Evolutionary conservation across 2,329 filamentous ascomycete genomes (phyloP).

Genomic region (Aspergillus texensis): DNA sequence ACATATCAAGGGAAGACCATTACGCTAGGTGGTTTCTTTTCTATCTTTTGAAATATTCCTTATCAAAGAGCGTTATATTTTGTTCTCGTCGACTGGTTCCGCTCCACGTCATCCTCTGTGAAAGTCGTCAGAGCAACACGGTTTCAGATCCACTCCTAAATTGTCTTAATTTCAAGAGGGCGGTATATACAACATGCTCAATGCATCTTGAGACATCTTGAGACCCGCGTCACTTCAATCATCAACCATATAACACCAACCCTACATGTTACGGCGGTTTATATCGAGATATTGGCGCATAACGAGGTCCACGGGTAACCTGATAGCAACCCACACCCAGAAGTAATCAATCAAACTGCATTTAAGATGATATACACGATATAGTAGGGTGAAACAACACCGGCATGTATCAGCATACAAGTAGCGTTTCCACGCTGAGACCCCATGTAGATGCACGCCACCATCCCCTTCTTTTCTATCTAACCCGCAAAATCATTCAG

Average conservation of each 20-base stretch:
- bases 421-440: slow-evolving; percentile 31
- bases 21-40: too few species aligned
- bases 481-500: slow-evolving; percentile 28
- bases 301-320: not conserved
- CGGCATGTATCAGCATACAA: slow-evolving; percentile 43
- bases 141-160: not conserved
- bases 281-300: not conserved
- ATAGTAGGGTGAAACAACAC: slow-evolving; percentile 39
- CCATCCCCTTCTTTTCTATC: slow-evolving; percentile 39
- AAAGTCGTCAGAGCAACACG: not conserved
- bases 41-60: not conserved
- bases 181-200: not conserved
- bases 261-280: not conserved
- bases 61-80: not conserved
- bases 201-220: not conserved
- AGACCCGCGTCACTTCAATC: not conserved
- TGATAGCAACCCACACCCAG: not conserved
- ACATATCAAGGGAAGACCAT: not conserved
- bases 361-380: slow-evolving; percentile 49
- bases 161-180: not conserved
- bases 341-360: slow-evolving; percentile 32
- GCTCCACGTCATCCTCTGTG: slow-evolving; percentile 9
- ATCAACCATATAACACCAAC: not conserved
- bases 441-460: slow-evolving; percentile 33
- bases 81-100: not conserved